These are phyloP conservation scores for Trichophyton mentagrophytes DNA, from an alignment of 2,329 filamentous ascomycete species.

Conservation along the genomic window DNA sequence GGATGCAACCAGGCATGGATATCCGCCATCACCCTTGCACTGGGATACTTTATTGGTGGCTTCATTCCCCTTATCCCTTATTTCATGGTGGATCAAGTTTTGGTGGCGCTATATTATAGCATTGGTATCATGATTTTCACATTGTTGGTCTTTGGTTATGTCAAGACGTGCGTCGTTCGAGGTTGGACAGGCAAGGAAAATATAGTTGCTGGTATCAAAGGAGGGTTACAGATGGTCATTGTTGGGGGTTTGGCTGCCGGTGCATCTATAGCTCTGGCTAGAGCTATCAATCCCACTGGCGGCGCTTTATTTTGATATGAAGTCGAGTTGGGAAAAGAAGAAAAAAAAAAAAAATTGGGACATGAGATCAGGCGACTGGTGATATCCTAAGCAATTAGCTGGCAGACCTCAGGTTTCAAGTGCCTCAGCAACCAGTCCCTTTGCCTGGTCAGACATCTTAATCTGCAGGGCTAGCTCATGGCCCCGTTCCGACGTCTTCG, in stretches of 20 bases:
- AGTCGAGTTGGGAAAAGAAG: not conserved
- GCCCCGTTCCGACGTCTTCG: conserved; percentile 56
- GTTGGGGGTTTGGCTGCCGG: conserved; percentile 54
- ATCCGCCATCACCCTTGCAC: conserved; percentile 52
- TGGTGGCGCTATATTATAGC: conserved; percentile 38
- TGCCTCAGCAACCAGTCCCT: conserved; percentile 50
- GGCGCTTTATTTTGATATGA: not conserved
- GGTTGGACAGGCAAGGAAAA: conserved; percentile 35
- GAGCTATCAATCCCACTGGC: conserved; percentile 35
- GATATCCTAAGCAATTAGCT: not conserved
- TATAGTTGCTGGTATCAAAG: conserved; percentile 42
- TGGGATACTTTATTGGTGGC: conserved; percentile 58
- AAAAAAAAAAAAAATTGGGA: no score
- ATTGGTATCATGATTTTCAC: conserved; percentile 32
- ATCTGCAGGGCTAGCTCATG: conserved; percentile 53
- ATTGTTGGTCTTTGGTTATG: conserved; percentile 31
- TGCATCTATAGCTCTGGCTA: conserved; percentile 51
- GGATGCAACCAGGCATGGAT: conserved; percentile 35
- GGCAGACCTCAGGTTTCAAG: conserved; percentile 22
- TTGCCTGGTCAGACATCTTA: conserved; percentile 50
- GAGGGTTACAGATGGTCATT: conserved; percentile 51
- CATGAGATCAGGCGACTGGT: not conserved
- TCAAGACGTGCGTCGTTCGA: conserved; percentile 35
- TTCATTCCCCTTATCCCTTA: conserved; percentile 60
- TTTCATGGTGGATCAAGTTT: conserved; percentile 42